Percentiles rank a stretch among this genome's conserved stretches.
Conservation (phyloP, 371 early-diverging fungal species). For the Modicella reniformis region DNA sequence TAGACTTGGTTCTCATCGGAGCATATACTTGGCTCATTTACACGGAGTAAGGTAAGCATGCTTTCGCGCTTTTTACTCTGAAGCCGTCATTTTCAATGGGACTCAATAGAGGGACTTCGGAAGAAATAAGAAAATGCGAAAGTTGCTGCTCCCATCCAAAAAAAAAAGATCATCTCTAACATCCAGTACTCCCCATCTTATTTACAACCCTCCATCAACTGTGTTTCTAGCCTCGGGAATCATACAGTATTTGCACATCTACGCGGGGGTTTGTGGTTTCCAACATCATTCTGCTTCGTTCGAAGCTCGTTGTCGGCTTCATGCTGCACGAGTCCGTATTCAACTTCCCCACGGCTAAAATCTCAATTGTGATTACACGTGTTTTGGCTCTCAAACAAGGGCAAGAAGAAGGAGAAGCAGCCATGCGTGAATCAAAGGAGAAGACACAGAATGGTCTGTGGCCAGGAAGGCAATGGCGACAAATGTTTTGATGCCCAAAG, state of each 20-base stretch:
- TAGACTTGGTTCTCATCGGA: constrained; percentile 16
- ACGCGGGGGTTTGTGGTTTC: constrained; percentile 44
- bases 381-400: constrained; percentile 24
- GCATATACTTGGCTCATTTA: constrained; percentile 15
- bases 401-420: constrained; percentile 8
- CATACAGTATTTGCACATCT: constrained; percentile 28
- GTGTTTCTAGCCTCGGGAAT: constrained; percentile 21
- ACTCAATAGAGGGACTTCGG: too few relatives aligned
- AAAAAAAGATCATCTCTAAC: neutral
- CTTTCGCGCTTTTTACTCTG: constrained; percentile 24
- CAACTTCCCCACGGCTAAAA: neutral
- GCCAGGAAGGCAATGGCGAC: neutral
- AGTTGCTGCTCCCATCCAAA: neutral
- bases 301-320: constrained; percentile 16
- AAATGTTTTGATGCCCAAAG: neutral
- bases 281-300: constrained; percentile 15
- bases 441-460: neutral
- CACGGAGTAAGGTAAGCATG: neutral
- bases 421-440: neutral
- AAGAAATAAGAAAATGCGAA: constrained; percentile 31
- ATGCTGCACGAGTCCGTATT: constrained; percentile 26
- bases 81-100: constrained; percentile 7
- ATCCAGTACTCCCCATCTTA: too few relatives aligned
- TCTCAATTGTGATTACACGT: constrained; percentile 22
- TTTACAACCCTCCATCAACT: too few relatives aligned